Percentiles rank a stretch among this genome's conserved stretches.
Evolutionary conservation across 257 asterid genomes (phyloP).

Genomic region (Ilex asprella): DNA sequence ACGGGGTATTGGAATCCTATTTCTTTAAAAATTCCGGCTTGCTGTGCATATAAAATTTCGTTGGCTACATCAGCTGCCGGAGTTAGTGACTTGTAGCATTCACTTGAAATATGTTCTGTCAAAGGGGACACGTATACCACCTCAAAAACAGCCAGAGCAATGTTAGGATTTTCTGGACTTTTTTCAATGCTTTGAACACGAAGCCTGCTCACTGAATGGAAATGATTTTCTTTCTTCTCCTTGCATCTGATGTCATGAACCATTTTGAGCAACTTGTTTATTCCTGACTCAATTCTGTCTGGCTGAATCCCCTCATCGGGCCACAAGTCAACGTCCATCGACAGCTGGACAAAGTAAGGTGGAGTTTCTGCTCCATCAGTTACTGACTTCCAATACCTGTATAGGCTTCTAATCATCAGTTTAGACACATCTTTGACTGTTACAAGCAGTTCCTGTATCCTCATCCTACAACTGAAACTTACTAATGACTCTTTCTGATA

Average conservation of each 20-base stretch:
- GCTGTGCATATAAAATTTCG: slow-evolving; percentile 61
- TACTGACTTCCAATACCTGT: slow-evolving; percentile 92
- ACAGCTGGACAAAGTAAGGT: slow-evolving; percentile 93
- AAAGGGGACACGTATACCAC: slow-evolving; percentile 71
- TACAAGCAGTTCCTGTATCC: slow-evolving; percentile 34
- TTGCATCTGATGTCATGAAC: slow-evolving; percentile 73
- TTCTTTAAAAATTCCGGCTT: slow-evolving; percentile 43
- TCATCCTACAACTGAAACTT: slow-evolving; percentile 55
- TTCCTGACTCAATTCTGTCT: slow-evolving; percentile 92
- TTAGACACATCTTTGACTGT: slow-evolving; percentile 31
- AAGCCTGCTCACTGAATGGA: slow-evolving; percentile 83
- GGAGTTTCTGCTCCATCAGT: slow-evolving; percentile 99
- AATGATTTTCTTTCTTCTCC: slow-evolving; percentile 35
- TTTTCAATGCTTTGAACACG: slow-evolving; percentile 90
- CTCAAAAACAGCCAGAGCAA: slow-evolving; percentile 91
- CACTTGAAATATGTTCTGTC: slow-evolving; percentile 52
- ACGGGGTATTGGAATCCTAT: slow-evolving; percentile 76
- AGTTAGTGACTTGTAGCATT: slow-evolving; percentile 75
- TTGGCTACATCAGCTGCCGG: slow-evolving; percentile 98
- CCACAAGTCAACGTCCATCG: slow-evolving; percentile 83
- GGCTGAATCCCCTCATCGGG: slow-evolving; percentile 99
- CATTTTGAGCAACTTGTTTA: slow-evolving; percentile 64
- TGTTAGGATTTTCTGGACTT: slow-evolving; percentile 48
- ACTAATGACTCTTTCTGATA: slow-evolving; percentile 27
- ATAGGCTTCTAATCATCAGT: slow-evolving; percentile 47